Conservation (phyloP, 1,284 basidiomycete genomes). For the Porogramme epimiltina region DNA sequence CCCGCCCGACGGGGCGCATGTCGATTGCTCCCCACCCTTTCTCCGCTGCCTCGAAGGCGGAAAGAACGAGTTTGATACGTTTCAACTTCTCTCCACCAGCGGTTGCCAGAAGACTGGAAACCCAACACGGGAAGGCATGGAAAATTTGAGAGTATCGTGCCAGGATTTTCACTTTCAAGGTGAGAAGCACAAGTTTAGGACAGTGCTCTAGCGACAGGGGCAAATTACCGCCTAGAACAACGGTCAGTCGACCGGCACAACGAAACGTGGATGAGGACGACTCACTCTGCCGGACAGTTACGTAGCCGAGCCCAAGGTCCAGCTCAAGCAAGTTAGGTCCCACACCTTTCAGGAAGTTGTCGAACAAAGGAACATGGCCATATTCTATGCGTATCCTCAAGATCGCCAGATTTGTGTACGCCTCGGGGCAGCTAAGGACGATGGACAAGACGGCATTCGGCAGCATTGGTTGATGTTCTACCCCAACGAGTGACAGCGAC, state of each 20-base stretch:
- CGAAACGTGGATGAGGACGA: no score
- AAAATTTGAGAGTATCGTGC: no score
- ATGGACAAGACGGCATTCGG: no score
- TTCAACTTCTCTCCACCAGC: slow-evolving; percentile 13
- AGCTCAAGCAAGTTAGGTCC: slow-evolving; percentile 22
- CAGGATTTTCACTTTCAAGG: no score
- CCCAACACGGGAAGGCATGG: slow-evolving; percentile 16
- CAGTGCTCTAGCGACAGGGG: no score
- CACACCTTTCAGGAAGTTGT: slow-evolving; percentile 8
- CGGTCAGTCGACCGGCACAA: no score
- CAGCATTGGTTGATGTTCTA: no score
- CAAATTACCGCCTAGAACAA: no score
- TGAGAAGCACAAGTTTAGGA: no score
- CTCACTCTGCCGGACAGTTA: no score
- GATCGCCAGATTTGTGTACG: slow-evolving; percentile 1
- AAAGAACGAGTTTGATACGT: slow-evolving; percentile 19
- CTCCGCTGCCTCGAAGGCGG: slow-evolving; percentile 5
- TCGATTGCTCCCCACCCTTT: slow-evolving; percentile 11
- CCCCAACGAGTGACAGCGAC: no score
- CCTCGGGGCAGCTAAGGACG: background rate
- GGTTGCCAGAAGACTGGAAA: slow-evolving; percentile 12
- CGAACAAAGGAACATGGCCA: background rate
- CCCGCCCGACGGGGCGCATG: slow-evolving; percentile 16
- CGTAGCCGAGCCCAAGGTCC: slow-evolving; percentile 9
- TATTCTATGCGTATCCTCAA: background rate